These are phyloP conservation scores for Taxillus chinensis DNA, from an alignment of 164 flowering plant species.

Conservation along the genomic window DNA sequence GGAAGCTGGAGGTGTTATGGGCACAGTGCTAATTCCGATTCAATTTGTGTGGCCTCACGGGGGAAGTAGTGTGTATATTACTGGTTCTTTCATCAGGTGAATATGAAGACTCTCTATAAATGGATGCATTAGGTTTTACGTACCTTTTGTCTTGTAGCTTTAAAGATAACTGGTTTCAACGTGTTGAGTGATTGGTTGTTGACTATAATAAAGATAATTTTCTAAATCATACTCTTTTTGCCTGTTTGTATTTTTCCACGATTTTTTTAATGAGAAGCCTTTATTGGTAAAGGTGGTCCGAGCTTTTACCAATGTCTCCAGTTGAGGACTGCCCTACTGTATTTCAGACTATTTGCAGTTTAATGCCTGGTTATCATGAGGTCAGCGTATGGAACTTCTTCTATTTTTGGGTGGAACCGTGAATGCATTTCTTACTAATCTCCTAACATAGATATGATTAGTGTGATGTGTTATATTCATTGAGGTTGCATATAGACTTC, in stretches of 20 bases:
- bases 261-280: neutral
- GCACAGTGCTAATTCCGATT: slow-evolving; percentile 30
- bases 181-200: too few species aligned
- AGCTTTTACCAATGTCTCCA: slow-evolving; percentile 66
- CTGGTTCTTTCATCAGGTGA: slow-evolving; percentile 49
- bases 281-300: slow-evolving; percentile 54
- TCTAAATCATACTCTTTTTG: too few species aligned
- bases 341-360: slow-evolving; percentile 59
- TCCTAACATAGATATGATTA: too few species aligned
- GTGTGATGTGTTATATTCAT: too few species aligned
- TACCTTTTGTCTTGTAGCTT: neutral
- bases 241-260: neutral
- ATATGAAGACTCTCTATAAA: neutral
- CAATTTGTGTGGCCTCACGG: slow-evolving; percentile 57
- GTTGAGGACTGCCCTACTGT: slow-evolving; percentile 85
- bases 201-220: too few species aligned
- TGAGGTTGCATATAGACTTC: too few species aligned
- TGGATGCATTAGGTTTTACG: too few species aligned
- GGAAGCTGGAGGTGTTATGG: slow-evolving; percentile 20
- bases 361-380: slow-evolving; percentile 81
- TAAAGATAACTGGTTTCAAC: too few species aligned
- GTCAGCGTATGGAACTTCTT: slow-evolving; percentile 20
- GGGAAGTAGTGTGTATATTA: slow-evolving; percentile 34
- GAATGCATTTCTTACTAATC: too few species aligned
- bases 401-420: neutral